Base-by-base conservation (phyloP, 345 rosid genomes). In the Salix caprea region DNA sequence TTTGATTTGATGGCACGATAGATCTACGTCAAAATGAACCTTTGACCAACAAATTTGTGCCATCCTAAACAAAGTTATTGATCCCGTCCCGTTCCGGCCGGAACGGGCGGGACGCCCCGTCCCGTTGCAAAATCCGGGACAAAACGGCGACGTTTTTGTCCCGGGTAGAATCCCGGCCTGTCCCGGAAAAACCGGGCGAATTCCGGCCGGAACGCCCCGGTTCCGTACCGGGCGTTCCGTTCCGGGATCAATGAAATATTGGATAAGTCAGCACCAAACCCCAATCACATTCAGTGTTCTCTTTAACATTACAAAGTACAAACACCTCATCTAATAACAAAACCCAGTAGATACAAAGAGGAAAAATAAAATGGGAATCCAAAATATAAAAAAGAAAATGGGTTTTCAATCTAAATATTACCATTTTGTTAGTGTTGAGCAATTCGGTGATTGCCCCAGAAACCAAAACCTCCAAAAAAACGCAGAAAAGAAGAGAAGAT, bases 151-250 rank as follows among this genome's bases (percentile, higher is more conserved):
- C 32, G 4, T 30, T 30, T 30, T 30, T 3, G 0, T 30, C 4
- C 4, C 4, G 4, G 32, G 3, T 2, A 2, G 0, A 30, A 30
- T 30, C 3, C 32, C 32, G 0, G 32, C 3, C 4, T 0, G 32
- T 2, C 0, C 4, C 32, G 4, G 32, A 2, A 30, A 30, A 30
- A 2, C 32, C 32, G 32, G 32, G 0, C 32, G 1, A 30, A 30
- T 30, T 30, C 32, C 32, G 32, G 32, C 32, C 32, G 4, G 32
- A 30, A 30, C 4, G 32, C 4, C 32, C 32, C 32, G 32, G 32
- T 3, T 30, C 4, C 32, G 32, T 30, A 2, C 32, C 4, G 4
- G 32, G 4, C 30, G 32, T 3, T 30, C 4, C 32, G 32, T 30
- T 30, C 32, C 4, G 4, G 32, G 4, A 30, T 30, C 32, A 30